Evolutionary conservation across 768 basidiomycete species (phyloP).

Genomic region (Leccinum pellstonianum): DNA sequence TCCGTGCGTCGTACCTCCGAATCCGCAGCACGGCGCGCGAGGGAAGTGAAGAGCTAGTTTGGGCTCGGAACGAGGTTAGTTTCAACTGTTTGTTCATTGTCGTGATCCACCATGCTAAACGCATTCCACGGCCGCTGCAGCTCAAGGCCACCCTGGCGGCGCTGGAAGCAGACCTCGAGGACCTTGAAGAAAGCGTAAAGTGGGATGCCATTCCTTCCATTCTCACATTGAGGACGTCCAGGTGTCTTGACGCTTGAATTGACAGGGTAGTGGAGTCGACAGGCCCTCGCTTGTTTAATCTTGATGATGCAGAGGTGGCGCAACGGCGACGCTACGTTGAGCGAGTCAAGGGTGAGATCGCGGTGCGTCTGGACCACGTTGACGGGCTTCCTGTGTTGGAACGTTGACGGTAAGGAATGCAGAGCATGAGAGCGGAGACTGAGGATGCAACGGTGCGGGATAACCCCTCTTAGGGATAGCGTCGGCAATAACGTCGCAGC

Average conservation of each 20-base stretch:
- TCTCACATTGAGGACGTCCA: background rate
- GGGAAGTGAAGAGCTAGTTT: slow-evolving; percentile 77
- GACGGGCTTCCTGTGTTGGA: slow-evolving; percentile 3
- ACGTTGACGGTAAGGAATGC: slow-evolving; percentile 39
- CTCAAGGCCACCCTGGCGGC: slow-evolving; percentile 73
- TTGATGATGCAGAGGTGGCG: slow-evolving; percentile 75
- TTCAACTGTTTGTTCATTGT: background rate
- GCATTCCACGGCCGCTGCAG: slow-evolving; percentile 34
- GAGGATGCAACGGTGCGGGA: slow-evolving; percentile 26
- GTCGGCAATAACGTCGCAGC: background rate
- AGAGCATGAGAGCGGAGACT: slow-evolving; percentile 76
- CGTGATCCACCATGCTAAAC: background rate
- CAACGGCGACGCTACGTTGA: slow-evolving; percentile 74
- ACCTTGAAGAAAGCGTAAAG: slow-evolving; percentile 93
- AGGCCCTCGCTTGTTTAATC: slow-evolving; percentile 80
- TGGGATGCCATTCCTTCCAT: slow-evolving; percentile 34
- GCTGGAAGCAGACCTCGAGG: slow-evolving; percentile 85
- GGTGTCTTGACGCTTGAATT: slow-evolving; percentile 8
- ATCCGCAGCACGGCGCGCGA: slow-evolving; percentile 72
- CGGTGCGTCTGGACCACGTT: slow-evolving; percentile 51
- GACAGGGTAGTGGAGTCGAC: slow-evolving; percentile 82
- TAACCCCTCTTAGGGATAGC: background rate
- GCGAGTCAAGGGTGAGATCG: slow-evolving; percentile 71
- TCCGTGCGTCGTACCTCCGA: slow-evolving; percentile 73
- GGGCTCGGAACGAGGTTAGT: slow-evolving; percentile 74